Evolutionary conservation across 495 filamentous ascomycete genomes (phyloP).

Genomic region (Aspergillus panamensis): DNA sequence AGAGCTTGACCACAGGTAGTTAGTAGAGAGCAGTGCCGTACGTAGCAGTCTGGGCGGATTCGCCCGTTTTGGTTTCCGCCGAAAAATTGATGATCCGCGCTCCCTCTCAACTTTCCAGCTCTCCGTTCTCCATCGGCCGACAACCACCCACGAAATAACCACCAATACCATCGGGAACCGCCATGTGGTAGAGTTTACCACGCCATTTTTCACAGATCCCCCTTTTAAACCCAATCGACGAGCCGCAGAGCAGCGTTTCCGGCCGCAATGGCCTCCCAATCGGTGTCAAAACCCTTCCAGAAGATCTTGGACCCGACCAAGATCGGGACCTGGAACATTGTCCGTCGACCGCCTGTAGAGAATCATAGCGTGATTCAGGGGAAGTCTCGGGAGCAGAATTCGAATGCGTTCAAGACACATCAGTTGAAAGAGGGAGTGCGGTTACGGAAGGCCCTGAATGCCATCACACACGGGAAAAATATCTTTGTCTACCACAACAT

Average conservation of each 20-base stretch:
- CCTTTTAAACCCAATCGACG: neutral
- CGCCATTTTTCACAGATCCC: neutral
- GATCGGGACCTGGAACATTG: conserved; percentile 39
- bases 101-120: neutral
- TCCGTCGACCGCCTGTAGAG: conserved; percentile 41
- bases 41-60: conserved; percentile 7
- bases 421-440: conserved; percentile 37
- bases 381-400: conserved; percentile 32
- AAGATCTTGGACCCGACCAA: conserved; percentile 47
- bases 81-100: conserved; percentile 31
- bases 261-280: conserved; percentile 44
- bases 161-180: conserved; percentile 1
- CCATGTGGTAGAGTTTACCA: conserved; percentile 12
- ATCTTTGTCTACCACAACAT: conserved; percentile 84
- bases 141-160: conserved; percentile 1
- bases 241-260: conserved; percentile 11
- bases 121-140: conserved; percentile 2
- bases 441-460: conserved; percentile 47
- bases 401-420: conserved; percentile 43
- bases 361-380: conserved; percentile 40
- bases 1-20: neutral
- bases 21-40: neutral
- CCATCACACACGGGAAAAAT: conserved; percentile 56
- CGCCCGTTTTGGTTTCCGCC: conserved; percentile 19
- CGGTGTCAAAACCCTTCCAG: conserved; percentile 31